Conservation (phyloP, 192 early-diverging fungal species). For the Oehlia diaphana region DNA sequence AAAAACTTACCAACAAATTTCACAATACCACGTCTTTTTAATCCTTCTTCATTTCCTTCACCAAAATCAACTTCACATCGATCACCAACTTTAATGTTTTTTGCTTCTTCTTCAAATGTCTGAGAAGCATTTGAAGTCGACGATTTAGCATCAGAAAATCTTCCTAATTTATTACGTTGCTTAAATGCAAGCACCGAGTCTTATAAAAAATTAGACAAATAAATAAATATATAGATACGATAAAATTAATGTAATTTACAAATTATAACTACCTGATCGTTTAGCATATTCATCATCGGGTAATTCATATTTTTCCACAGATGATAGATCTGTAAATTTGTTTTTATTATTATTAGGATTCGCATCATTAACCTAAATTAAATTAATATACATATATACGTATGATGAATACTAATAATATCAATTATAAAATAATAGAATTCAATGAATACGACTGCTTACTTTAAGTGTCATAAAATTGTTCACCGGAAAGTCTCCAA, state of each 20-base stretch:
- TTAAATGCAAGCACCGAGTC: slow-evolving; percentile 91
- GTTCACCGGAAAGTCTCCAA: slow-evolving; percentile 85
- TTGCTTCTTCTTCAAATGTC: slow-evolving; percentile 62
- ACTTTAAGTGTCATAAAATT: slow-evolving; percentile 83
- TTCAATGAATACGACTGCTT: slow-evolving; percentile 3
- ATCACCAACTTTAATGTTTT: slow-evolving; percentile 68
- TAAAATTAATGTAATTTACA: neutral
- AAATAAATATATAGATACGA: neutral
- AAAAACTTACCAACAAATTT: slow-evolving; percentile 65
- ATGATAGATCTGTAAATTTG: slow-evolving; percentile 83
- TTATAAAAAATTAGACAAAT: slow-evolving; percentile 7
- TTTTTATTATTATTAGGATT: slow-evolving; percentile 66
- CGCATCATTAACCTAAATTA: slow-evolving; percentile 60
- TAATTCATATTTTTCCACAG: slow-evolving; percentile 94
- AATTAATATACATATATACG: neutral
- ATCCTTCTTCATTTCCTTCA: slow-evolving; percentile 43
- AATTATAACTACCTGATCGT: slow-evolving; percentile 51
- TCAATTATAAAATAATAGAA: neutral
- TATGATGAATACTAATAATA: neutral
- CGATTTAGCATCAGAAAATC: slow-evolving; percentile 68
- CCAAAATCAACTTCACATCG: slow-evolving; percentile 78
- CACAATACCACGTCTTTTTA: slow-evolving; percentile 62
- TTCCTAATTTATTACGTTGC: slow-evolving; percentile 83
- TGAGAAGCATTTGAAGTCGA: slow-evolving; percentile 39
- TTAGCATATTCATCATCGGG: slow-evolving; percentile 87